Evolutionary conservation across 805 yeast genomes (phyloP).

Genomic region (Ogataea paradorogensis): DNA sequence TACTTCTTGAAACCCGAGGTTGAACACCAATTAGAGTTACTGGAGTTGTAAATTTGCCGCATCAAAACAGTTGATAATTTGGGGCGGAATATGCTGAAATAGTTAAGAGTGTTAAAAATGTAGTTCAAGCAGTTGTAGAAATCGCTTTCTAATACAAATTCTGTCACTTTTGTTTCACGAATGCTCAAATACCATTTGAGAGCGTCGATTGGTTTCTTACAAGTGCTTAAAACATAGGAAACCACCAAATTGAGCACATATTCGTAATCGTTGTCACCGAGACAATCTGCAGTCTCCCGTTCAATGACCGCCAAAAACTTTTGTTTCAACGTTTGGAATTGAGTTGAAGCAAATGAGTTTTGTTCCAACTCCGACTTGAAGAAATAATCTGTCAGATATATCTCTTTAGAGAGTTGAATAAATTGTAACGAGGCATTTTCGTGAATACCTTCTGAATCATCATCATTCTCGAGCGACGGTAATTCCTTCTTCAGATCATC

Average conservation of each 20-base stretch:
- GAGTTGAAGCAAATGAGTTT: constrained; percentile 13
- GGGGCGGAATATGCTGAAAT: constrained; percentile 21
- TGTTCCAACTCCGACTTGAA: constrained; percentile 20
- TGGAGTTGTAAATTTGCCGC: constrained; percentile 22
- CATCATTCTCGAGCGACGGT: constrained; percentile 3
- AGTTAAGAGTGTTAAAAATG: constrained; percentile 30
- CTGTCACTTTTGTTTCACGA: constrained; percentile 18
- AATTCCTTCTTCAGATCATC: constrained; percentile 6
- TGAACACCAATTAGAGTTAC: constrained; percentile 27
- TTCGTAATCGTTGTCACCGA: constrained; percentile 32
- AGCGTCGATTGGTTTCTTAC: constrained; percentile 20
- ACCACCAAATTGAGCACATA: constrained; percentile 24
- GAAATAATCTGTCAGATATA: constrained; percentile 24
- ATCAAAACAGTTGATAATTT: constrained; percentile 23
- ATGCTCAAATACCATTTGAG: constrained; percentile 24
- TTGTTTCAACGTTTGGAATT: constrained; percentile 18
- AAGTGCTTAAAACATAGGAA: constrained; percentile 24
- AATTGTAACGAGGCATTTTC: constrained; percentile 19
- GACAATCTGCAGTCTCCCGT: constrained; percentile 17
- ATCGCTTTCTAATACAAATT: constrained; percentile 12
- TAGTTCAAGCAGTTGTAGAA: constrained; percentile 29
- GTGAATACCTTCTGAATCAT: constrained; percentile 7
- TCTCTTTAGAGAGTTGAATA: constrained; percentile 24
- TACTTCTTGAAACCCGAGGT: constrained; percentile 28
- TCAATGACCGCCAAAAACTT: constrained; percentile 22